Base-by-base conservation (phyloP, 192 early-diverging fungal species). In the Fimicolochytrium jonesii region DNA sequence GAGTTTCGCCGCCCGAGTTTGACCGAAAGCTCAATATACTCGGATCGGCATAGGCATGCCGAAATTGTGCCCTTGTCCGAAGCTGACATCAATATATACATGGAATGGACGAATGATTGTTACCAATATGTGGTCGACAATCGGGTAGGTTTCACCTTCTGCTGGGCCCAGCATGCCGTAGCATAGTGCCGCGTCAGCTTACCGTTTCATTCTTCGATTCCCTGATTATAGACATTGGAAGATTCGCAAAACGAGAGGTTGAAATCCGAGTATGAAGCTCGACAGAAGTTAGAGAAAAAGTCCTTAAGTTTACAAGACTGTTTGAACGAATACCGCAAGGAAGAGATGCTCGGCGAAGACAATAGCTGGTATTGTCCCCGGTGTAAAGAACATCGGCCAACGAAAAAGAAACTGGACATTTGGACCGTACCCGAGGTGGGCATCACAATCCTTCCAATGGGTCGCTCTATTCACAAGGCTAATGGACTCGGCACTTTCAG, bases 301-400 rank as follows among this genome's bases (percentile, higher is more conserved):
- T 22, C 65, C 4, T 69, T 91, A 5, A 79, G 82, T 6, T 56
- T 92, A 31, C 60, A 78, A 31, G 82, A 88, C 57, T 92, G 91
- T 49, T 54, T 92, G 37, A 70, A 78, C 22, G 89, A 89, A 65
- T 92, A 88, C 63, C 85, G 74, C 31, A 80, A 81, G 37, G 80
- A 89, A 60, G 91, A 92, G 67, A 64, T 85, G 31, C 77, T 92
- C 9, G 81, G 82, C 20, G 87, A 85, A 28, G 83, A 87, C 10
- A 87, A 92, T 63, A 78, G 76, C 5, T 89, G 87, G 89, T 92
- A 88, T 69, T 92, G 91, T 62, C 77, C 83, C 34, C 70, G 74
- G 18, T 92, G 91, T 60, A 83, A 88, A 56, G 74, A 86, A 61
- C 91, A 92, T 60, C 82, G 81, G 57, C 68, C 74, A 29, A 90